These are phyloP conservation scores for Beauveria medogensis DNA, from an alignment of 2,329 filamentous ascomycete genomes.

Conservation along the genomic window DNA sequence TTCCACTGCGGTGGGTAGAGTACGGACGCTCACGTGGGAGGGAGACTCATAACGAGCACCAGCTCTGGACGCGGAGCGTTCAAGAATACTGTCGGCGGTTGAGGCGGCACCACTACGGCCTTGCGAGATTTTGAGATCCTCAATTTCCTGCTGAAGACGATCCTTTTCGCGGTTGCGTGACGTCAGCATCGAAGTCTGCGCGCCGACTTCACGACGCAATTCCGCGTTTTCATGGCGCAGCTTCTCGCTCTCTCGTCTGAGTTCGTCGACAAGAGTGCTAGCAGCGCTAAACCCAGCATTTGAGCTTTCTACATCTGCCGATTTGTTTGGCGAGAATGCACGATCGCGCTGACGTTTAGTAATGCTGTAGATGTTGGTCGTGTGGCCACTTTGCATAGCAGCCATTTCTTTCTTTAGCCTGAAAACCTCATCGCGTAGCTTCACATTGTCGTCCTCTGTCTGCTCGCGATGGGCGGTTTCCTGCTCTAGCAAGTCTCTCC, in stretches of 20 bases:
- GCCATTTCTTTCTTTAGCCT: conserved; percentile 56
- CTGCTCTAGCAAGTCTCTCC: conserved; percentile 89
- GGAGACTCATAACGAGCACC: conserved; percentile 54
- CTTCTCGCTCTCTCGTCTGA: conserved; percentile 61
- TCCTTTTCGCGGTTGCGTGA: conserved; percentile 94
- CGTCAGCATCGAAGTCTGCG: conserved; percentile 95
- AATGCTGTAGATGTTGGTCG: conserved; percentile 60
- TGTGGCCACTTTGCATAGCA: conserved; percentile 34
- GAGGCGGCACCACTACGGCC: conserved; percentile 60
- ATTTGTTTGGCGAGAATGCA: conserved; percentile 35
- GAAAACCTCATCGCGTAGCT: conserved; percentile 75
- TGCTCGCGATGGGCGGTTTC: conserved; percentile 86
- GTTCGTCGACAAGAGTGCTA: conserved; percentile 68
- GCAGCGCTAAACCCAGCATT: conserved; percentile 48
- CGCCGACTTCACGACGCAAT: conserved; percentile 81
- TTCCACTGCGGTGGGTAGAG: conserved; percentile 54
- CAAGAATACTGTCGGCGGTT: conserved; percentile 82
- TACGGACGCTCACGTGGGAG: conserved; percentile 64
- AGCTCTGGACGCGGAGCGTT: conserved; percentile 85
- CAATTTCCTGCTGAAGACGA: conserved; percentile 90
- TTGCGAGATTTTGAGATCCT: conserved; percentile 85
- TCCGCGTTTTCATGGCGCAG: conserved; percentile 89
- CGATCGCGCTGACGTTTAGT: conserved; percentile 45
- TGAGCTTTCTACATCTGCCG: conserved; percentile 41
- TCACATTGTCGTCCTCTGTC: conserved; percentile 79